phyloP scores from a whole-genome alignment of 805 yeast species.

The Hyphopichia homilentoma region DNA sequence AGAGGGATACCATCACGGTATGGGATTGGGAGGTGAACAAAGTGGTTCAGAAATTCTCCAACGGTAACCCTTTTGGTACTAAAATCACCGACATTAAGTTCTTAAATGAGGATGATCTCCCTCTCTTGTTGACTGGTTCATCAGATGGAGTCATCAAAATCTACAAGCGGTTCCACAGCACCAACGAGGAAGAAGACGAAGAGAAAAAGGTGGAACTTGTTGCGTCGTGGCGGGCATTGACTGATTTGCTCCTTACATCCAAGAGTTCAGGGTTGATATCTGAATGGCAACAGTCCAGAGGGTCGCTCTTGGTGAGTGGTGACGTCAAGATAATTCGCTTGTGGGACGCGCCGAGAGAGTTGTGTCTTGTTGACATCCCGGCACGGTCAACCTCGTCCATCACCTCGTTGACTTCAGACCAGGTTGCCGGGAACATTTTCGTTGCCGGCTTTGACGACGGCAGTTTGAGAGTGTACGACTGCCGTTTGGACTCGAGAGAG shows the following conservation, averaged over 20 bases:
- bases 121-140: slow-evolving; percentile 81
- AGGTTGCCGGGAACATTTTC: slow-evolving; percentile 86
- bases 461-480: slow-evolving; percentile 82
- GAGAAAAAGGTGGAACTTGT: slow-evolving; percentile 51
- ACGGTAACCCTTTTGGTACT: slow-evolving; percentile 84
- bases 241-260: slow-evolving; percentile 78
- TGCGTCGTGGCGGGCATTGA: slow-evolving; percentile 89
- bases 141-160: slow-evolving; percentile 93
- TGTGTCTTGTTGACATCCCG: slow-evolving; percentile 82
- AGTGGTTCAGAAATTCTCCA: slow-evolving; percentile 67
- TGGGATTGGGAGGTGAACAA: slow-evolving; percentile 79
- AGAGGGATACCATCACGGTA: slow-evolving; percentile 74
- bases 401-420: slow-evolving; percentile 88
- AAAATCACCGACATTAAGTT: slow-evolving; percentile 82
- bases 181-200: slow-evolving; percentile 18
- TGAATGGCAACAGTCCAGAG: slow-evolving; percentile 97
- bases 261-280: slow-evolving; percentile 78
- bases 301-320: slow-evolving; percentile 87
- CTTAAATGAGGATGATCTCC: slow-evolving; percentile 88
- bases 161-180: slow-evolving; percentile 64
- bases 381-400: slow-evolving; percentile 88
- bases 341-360: slow-evolving; percentile 97
- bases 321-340: slow-evolving; percentile 87
- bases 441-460: slow-evolving; percentile 94
- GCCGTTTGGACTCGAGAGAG: slow-evolving; percentile 79